Percentiles rank a stretch among this genome's conserved stretches.
Conservation (phyloP, 352 stramenopile species). For the Pelagophyceae sp. region DNA sequence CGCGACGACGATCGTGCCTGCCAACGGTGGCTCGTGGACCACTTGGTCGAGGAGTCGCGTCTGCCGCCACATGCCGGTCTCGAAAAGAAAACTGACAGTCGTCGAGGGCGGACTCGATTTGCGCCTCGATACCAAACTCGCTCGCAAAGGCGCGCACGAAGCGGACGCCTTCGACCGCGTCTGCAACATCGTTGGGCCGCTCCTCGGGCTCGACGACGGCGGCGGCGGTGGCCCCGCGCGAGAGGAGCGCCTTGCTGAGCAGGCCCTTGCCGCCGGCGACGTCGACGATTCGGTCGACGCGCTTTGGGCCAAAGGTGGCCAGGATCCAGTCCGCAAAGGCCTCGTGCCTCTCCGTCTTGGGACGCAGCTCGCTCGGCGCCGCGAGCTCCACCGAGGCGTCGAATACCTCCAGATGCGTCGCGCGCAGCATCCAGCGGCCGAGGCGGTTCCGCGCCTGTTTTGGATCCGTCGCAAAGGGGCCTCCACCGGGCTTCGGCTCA, state of each 20-base stretch:
- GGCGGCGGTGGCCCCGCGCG: background rate
- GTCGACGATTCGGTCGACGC: background rate
- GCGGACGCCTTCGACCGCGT: background rate
- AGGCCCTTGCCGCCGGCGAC: background rate
- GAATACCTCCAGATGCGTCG: too few relatives aligned
- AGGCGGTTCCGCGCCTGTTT: too few relatives aligned
- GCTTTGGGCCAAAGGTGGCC: background rate
- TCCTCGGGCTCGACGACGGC: background rate
- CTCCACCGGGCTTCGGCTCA: too few relatives aligned
- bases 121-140: too few relatives aligned
- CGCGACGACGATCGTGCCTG: background rate
- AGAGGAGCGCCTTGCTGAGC: background rate
- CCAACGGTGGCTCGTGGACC: background rate
- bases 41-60: background rate
- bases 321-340: constrained; percentile 13
- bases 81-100: too few relatives aligned
- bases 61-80: background rate
- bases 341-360: background rate
- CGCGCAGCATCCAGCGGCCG: too few relatives aligned
- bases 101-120: background rate
- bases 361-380: too few relatives aligned
- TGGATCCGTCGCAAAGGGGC: too few relatives aligned
- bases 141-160: background rate
- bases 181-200: background rate
- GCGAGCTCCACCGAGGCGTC: too few relatives aligned